phyloP scores from a whole-genome alignment of 2,329 filamentous ascomycete genomes.

The Chrysoporthe puriensis region DNA sequence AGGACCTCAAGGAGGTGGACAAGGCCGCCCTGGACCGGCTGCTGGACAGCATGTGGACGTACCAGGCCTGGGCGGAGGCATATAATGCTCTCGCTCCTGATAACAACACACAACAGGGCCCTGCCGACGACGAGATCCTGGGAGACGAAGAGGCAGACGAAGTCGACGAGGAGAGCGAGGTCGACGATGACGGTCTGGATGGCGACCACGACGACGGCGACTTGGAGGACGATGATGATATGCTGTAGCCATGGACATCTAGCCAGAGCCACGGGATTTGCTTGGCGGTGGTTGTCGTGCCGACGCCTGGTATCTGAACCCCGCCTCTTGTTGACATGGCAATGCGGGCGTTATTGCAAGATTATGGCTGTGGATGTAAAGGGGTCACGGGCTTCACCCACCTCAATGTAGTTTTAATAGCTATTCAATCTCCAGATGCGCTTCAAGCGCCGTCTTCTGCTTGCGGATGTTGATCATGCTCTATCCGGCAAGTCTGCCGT shows the following conservation, averaged over 20 bases:
- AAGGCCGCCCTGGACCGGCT: slow-evolving; percentile 7
- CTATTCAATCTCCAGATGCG: no score
- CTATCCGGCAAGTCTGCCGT: no score
- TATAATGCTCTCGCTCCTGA: slow-evolving; percentile 10
- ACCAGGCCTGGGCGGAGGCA: background rate
- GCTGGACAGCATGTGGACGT: slow-evolving; percentile 3
- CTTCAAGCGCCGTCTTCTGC: no score
- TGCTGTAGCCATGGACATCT: background rate
- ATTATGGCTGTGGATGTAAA: no score
- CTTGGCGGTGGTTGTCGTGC: no score
- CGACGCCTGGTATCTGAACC: no score
- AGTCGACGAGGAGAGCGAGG: slow-evolving; percentile 26
- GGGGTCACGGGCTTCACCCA: no score
- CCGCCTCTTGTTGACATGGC: background rate
- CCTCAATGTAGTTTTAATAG: no score
- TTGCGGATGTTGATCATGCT: no score
- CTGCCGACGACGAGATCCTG: no score
- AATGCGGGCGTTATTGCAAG: no score
- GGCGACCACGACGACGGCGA: slow-evolving; percentile 26
- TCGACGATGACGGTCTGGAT: background rate
- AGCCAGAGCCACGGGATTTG: no score
- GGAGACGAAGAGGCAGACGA: background rate
- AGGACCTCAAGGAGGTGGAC: background rate
- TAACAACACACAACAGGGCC: slow-evolving; percentile 4
- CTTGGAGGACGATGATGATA: background rate